These are phyloP conservation scores for Funneliformis mosseae DNA, from an alignment of 192 early-diverging fungal genomes.

Conservation along the genomic window DNA sequence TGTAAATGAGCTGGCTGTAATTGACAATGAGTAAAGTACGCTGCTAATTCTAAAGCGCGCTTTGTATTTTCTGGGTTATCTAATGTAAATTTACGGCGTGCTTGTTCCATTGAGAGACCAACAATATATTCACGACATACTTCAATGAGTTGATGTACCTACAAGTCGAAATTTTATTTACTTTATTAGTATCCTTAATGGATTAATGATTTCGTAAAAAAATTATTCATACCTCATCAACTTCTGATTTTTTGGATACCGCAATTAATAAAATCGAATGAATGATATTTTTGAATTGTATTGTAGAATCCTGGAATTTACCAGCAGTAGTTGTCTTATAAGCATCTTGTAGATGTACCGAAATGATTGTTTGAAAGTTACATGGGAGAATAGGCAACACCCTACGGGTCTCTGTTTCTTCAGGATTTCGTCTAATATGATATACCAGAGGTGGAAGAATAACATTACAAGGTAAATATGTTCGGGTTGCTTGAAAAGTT, in stretches of 20 bases:
- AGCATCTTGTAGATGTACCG: conserved; percentile 77
- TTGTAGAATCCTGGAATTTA: conserved; percentile 80
- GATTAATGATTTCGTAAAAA: neutral
- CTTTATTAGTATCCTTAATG: neutral
- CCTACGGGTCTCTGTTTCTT: conserved; percentile 53
- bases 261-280: conserved; percentile 79
- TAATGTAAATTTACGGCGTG: conserved; percentile 63
- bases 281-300: conserved; percentile 74
- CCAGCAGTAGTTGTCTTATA: conserved; percentile 81
- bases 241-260: conserved; percentile 64
- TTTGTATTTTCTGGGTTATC: conserved; percentile 65
- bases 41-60: conserved; percentile 84
- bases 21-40: conserved; percentile 94
- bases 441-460: conserved; percentile 63
- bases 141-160: conserved; percentile 69
- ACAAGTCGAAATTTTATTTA: neutral
- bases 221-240: conserved; percentile 65
- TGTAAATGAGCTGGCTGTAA: conserved; percentile 89
- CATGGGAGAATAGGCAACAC: conserved; percentile 64
- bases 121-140: conserved; percentile 92
- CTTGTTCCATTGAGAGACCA: conserved; percentile 83
- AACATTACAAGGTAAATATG: conserved; percentile 63
- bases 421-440: conserved; percentile 68
- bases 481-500: conserved; percentile 77
- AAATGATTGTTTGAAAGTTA: conserved; percentile 60